phyloP scores from a whole-genome alignment of 306 rosid genomes.

The Prunus armeniaca region DNA sequence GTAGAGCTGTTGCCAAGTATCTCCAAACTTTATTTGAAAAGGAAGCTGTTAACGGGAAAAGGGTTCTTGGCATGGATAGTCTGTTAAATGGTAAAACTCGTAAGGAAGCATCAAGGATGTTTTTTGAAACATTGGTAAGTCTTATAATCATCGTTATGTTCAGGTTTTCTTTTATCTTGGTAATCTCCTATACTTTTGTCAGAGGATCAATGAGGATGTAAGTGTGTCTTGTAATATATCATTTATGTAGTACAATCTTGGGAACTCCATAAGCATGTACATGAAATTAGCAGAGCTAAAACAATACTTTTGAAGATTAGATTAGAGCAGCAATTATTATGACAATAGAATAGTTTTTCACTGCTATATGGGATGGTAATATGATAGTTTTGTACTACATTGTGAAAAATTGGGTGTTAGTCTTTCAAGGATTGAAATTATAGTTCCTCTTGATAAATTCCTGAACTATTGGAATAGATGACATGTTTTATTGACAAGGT shows the following conservation, averaged over 20 bases:
- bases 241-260: neutral
- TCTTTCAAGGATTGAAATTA: neutral
- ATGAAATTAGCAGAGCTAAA: neutral
- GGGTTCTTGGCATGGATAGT: slow-evolving; percentile 64
- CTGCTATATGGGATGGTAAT: no score
- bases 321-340: neutral
- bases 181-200: neutral
- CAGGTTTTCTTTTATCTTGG: neutral
- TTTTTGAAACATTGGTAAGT: slow-evolving; percentile 77
- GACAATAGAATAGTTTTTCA: neutral
- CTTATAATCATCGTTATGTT: slow-evolving; percentile 5
- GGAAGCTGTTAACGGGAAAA: slow-evolving; percentile 61
- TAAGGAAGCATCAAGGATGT: slow-evolving; percentile 80
- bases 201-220: neutral
- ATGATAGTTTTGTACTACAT: no score
- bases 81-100: slow-evolving; percentile 67
- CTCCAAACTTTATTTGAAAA: slow-evolving; percentile 82
- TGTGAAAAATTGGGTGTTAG: no score
- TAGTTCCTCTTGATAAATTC: neutral
- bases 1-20: slow-evolving; percentile 93
- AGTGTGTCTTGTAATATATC: neutral
- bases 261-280: neutral
- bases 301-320: neutral
- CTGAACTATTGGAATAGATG: neutral
- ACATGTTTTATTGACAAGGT: neutral